These are phyloP conservation scores for Agaricus bisporus DNA, from an alignment of 768 basidiomycete genomes.

Conservation along the genomic window DNA sequence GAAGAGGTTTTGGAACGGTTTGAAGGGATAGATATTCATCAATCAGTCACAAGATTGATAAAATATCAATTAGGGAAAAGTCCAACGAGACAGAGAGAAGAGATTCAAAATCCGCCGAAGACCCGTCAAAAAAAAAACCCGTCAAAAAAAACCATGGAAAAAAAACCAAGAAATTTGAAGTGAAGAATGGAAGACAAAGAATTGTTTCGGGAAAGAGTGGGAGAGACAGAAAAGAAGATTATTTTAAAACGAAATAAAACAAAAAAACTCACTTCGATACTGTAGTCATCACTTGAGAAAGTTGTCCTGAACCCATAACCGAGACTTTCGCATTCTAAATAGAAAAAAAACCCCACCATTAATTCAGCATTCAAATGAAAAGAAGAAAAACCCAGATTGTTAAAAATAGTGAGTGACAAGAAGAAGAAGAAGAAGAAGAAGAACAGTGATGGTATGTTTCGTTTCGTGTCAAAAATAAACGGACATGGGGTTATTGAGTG, in stretches of 20 bases:
- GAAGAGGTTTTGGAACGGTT: no score
- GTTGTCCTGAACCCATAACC: conserved; percentile 93
- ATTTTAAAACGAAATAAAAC: no score
- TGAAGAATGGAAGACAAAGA: no score
- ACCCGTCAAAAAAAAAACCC: background rate
- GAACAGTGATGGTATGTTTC: no score
- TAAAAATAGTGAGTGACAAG: background rate
- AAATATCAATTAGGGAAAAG: no score
- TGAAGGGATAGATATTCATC: background rate
- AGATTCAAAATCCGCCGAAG: background rate
- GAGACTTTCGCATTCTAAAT: conserved; percentile 82
- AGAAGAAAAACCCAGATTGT: background rate
- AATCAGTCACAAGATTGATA: background rate
- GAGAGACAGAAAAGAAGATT: no score
- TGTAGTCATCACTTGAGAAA: conserved; percentile 88
- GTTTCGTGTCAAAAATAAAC: no score
- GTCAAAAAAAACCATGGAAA: background rate
- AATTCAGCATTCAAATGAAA: background rate
- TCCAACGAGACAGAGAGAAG: no score
- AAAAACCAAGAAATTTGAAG: background rate
- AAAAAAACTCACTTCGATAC: conserved; percentile 64
- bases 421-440: background rate
- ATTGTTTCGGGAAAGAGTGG: no score
- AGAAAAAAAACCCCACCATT: background rate
- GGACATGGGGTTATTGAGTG: no score